A percentile compares a stretch with the other conserved stretches of the same genome.
Evolutionary conservation across 148 eudicot genomes (phyloP).

Genomic region (Rhododendron simsii): DNA sequence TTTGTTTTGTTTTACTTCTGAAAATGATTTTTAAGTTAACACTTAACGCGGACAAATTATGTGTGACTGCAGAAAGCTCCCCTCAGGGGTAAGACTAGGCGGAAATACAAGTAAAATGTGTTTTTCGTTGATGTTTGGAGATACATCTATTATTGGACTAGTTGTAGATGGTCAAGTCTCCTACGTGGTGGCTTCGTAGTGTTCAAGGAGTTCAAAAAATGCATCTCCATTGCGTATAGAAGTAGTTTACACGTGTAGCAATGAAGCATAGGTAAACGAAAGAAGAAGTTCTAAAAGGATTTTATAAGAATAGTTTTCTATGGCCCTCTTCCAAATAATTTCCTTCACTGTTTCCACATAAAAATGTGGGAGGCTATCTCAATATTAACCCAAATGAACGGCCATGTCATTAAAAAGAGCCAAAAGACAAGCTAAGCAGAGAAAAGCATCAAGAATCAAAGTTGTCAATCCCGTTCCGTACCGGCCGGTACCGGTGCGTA

Average conservation of each 20-base stretch:
- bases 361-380: conserved; percentile 20
- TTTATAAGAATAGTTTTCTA: background rate
- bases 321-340: background rate
- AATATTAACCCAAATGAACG: conserved; percentile 14
- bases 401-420: background rate
- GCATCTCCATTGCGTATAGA: background rate
- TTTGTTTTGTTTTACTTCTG: no score
- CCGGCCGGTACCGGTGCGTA: no score
- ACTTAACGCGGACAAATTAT: no score
- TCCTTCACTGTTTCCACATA: conserved; percentile 2
- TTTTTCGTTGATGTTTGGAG: background rate
- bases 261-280: background rate
- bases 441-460: conserved; percentile 25
- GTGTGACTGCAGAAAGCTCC: no score
- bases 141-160: background rate
- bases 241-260: background rate
- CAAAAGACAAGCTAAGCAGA: background rate
- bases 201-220: background rate
- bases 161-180: background rate
- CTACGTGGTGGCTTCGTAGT: background rate
- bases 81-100: no score
- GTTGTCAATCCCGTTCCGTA: no score
- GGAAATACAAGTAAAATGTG: background rate
- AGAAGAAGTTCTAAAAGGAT: background rate
- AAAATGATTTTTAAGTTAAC: no score